Evolutionary conservation across 192 early-diverging fungal species (phyloP).

Genomic region (Mortierella alpina): DNA sequence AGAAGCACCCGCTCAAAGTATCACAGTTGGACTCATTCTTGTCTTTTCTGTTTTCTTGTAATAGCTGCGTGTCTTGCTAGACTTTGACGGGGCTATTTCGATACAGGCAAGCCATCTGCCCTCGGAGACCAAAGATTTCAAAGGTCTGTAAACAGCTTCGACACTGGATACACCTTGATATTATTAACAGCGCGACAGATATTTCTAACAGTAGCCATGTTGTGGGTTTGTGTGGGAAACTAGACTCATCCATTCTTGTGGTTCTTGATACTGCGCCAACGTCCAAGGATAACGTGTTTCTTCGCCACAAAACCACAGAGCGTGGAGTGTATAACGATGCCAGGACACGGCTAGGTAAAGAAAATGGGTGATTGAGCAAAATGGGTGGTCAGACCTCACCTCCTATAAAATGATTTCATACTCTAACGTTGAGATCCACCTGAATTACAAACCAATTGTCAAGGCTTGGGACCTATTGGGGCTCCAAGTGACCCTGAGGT

Average conservation of each 20-base stretch:
- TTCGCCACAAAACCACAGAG: constrained; percentile 68
- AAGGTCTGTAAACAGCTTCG: background rate
- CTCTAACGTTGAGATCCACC: background rate
- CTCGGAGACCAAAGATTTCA: constrained; percentile 29
- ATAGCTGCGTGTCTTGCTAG: constrained; percentile 36
- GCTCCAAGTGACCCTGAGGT: constrained; percentile 11
- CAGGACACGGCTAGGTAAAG: constrained; percentile 43
- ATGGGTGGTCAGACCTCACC: too few species aligned
- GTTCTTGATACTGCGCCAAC: constrained; percentile 53
- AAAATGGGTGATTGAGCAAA: background rate
- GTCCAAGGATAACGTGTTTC: constrained; percentile 48
- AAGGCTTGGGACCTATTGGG: constrained; percentile 29
- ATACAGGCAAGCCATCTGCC: constrained; percentile 46
- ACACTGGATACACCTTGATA: too few species aligned
- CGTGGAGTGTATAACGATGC: constrained; percentile 60
- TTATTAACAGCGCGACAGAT: background rate
- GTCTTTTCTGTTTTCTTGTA: background rate
- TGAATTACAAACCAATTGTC: background rate
- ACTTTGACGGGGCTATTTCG: constrained; percentile 42
- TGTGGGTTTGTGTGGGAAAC: background rate
- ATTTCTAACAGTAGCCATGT: background rate
- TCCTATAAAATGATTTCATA: background rate
- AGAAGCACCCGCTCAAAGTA: background rate
- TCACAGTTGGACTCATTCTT: background rate
- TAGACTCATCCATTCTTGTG: constrained; percentile 35